A percentile compares a stretch with the other conserved stretches of the same genome.
Evolutionary conservation across 306 rosid species (phyloP).

Genomic region (Sindora glabra): DNA sequence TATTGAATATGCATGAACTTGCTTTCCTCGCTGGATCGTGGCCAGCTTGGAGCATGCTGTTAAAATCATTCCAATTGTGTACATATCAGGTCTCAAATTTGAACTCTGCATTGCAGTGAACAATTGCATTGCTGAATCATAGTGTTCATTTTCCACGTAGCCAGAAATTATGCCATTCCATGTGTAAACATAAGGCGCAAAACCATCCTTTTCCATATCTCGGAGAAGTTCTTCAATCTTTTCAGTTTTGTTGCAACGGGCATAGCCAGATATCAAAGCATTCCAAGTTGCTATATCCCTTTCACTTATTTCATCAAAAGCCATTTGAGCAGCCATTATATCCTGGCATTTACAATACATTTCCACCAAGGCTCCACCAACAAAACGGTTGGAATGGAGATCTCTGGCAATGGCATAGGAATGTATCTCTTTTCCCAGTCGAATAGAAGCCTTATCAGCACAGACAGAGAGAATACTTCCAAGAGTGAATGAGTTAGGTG

Average conservation of each 20-base stretch:
- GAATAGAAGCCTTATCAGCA: conserved; percentile 28
- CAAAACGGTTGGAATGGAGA: conserved; percentile 37
- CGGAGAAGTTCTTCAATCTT: conserved; percentile 27
- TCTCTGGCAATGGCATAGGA: conserved; percentile 35
- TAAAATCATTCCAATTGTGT: conserved; percentile 44
- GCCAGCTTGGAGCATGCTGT: conserved; percentile 45
- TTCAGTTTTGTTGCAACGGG: conserved; percentile 16
- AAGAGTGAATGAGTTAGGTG: conserved; percentile 48
- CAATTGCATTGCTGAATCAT: conserved; percentile 29
- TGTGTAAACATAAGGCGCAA: conserved; percentile 36
- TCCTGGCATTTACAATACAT: conserved; percentile 41
- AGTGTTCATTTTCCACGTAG: conserved; percentile 26
- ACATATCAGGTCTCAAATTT: conserved; percentile 40
- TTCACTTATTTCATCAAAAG: conserved; percentile 35
- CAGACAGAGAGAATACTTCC: conserved; percentile 45
- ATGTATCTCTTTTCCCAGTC: conserved; percentile 40
- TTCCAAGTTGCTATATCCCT: conserved; percentile 56
- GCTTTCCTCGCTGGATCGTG: conserved; percentile 46
- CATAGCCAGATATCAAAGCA: conserved; percentile 39
- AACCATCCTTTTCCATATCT: conserved; percentile 40
- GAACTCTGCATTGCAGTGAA: conserved; percentile 31
- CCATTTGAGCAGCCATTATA: conserved; percentile 31
- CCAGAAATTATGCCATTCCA: conserved; percentile 45
- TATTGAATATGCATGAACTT: conserved; percentile 49
- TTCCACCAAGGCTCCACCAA: conserved; percentile 61